Evolutionary conservation across 768 basidiomycete species (phyloP).

Genomic region (Naematelia aurantialba): DNA sequence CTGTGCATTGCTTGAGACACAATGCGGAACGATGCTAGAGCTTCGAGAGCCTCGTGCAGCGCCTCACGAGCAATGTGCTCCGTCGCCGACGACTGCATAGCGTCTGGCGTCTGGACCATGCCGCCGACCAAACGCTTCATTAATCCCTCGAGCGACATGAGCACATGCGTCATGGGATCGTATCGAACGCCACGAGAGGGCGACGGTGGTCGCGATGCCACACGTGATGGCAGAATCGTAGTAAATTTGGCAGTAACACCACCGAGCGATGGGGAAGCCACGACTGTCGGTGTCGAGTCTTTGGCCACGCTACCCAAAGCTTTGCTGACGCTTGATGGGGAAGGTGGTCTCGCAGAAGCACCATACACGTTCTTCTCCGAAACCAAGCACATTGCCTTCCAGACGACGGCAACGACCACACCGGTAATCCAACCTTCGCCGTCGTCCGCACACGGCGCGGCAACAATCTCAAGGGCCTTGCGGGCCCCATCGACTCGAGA

Average conservation of each 20-base stretch:
- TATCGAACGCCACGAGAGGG: slow-evolving; percentile 30
- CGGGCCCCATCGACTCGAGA: slow-evolving; percentile 40
- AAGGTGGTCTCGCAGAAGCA: slow-evolving; percentile 29
- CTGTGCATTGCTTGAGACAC: not conserved
- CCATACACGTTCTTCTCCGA: slow-evolving; percentile 33
- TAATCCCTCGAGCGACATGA: slow-evolving; percentile 47
- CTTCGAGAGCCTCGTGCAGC: slow-evolving; percentile 46
- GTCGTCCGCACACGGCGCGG: slow-evolving; percentile 45
- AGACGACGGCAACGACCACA: slow-evolving; percentile 47
- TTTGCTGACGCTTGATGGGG: slow-evolving; percentile 37
- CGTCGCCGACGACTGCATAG: slow-evolving; percentile 34
- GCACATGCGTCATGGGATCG: slow-evolving; percentile 37
- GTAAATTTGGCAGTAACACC: slow-evolving; percentile 44
- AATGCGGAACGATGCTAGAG: slow-evolving; percentile 39
- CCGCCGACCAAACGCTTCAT: slow-evolving; percentile 40
- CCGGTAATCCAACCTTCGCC: slow-evolving; percentile 50
- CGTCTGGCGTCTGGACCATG: slow-evolving; percentile 42
- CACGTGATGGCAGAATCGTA: slow-evolving; percentile 46
- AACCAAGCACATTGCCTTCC: slow-evolving; percentile 47
- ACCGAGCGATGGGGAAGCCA: slow-evolving; percentile 26
- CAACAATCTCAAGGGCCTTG: slow-evolving; percentile 46
- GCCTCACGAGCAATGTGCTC: slow-evolving; percentile 40
- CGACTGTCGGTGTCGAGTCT: slow-evolving; percentile 20
- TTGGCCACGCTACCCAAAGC: slow-evolving; percentile 40
- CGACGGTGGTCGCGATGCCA: slow-evolving; percentile 45